Evolutionary conservation across 169 alveolate species (phyloP), one percentile per base, ranked within the genome.

Genomic region (Perkinsus marinus): DNA sequence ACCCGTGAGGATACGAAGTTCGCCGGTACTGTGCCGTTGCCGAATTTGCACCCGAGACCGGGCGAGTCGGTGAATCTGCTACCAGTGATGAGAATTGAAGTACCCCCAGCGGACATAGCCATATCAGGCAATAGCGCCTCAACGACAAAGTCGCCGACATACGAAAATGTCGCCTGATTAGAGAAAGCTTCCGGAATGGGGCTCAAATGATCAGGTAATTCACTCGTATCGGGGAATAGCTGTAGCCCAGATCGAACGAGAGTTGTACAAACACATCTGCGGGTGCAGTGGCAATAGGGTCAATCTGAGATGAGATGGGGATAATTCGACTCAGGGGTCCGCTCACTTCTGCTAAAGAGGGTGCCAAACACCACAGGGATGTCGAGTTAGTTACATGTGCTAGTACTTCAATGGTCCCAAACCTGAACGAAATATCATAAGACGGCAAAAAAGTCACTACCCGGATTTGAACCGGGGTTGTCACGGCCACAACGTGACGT

Each of bases 41-140:
- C 91, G 68, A 90, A 90, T n/a, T n/a, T 5, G 39, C 91, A 90
- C 41, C 43, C 43, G 41, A 90, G 69, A n/a, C 34, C 39, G 39
- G 91, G 91, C 30, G 91, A 90, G 69, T 90, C 57, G 43, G 57
- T 90, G 69, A 90, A 90, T 43, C 22, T 39, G 68, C 57, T 47
- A 0, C 91, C 91, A 38, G 41, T 22, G 9, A 90, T 47, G 0
- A 39, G 69, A 3, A 90, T 22, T 30, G 39, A 43, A 2, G 91
- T 90, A 0, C 91, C 91, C 34, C 91, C 91, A 0, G 39, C 43
- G 41, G 69, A 90, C 26, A 90, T 37, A n/a, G 69, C 91, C 43
- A 43, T 43, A 43, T 90, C 57, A 39, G 91, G 91, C 43, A 69
- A 39, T 34, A 90, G 39, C 5, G 91, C 39, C 26, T 39, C 79